phyloP scores from a whole-genome alignment of 2,329 filamentous ascomycete genomes.

The Xylaria multiplex region DNA sequence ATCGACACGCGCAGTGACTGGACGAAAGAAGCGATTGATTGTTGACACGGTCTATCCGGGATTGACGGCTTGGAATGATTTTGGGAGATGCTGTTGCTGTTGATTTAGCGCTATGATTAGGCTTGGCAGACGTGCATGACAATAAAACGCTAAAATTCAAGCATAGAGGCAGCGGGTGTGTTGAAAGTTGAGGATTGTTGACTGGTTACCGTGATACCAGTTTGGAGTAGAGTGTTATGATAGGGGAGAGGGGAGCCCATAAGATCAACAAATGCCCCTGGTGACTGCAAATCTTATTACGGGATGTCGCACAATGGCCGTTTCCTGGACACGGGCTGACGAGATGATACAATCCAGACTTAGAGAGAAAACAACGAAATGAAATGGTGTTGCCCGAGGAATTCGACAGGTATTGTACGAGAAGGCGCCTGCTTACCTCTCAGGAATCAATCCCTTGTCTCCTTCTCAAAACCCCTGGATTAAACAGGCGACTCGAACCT shows the following conservation, averaged over 20 bases:
- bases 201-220: conserved; percentile 9
- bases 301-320: conserved; percentile 9
- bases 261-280: conserved; percentile 4
- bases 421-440: conserved; percentile 29
- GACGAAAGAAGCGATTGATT: conserved; percentile 30
- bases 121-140: conserved; percentile 18
- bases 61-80: conserved; percentile 15
- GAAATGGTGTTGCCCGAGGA: neutral
- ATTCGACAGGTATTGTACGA: neutral
- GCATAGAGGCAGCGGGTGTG: neutral
- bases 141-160: conserved; percentile 9
- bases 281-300: conserved; percentile 11
- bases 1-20: conserved; percentile 26
- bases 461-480: neutral
- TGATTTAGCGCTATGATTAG: conserved; percentile 34
- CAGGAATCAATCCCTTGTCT: conserved; percentile 18
- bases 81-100: conserved; percentile 21
- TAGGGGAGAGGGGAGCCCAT: neutral
- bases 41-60: conserved; percentile 32
- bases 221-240: neutral
- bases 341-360: too few species aligned
- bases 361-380: too few species aligned
- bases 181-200: conserved; percentile 12
- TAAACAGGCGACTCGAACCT: conserved; percentile 2
- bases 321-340: neutral